These are phyloP conservation scores for Macrolepiota fuliginosa DNA, from an alignment of 768 basidiomycete species.

Conservation along the genomic window DNA sequence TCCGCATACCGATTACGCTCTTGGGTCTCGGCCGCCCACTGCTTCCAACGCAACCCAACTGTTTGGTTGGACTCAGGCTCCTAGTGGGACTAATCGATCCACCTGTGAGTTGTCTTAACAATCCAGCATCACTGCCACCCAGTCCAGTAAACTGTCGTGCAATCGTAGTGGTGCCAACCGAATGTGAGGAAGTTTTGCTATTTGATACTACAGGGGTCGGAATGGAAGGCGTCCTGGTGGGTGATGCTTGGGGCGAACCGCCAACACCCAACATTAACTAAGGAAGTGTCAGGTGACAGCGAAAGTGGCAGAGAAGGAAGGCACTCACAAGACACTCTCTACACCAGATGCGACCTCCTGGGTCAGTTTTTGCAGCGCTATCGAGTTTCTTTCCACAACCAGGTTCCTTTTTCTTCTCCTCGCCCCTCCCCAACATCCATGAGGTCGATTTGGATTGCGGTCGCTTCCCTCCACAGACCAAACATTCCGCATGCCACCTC, in stretches of 20 bases:
- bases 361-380: slow-evolving; percentile 75
- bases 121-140: slow-evolving; percentile 36
- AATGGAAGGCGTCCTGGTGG: slow-evolving; percentile 44
- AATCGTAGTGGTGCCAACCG: slow-evolving; percentile 69
- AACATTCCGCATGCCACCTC: slow-evolving; percentile 75
- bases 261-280: slow-evolving; percentile 58
- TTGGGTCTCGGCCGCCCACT: slow-evolving; percentile 64
- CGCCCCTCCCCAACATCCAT: slow-evolving; percentile 38
- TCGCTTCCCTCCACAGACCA: slow-evolving; percentile 80
- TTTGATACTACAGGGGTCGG: slow-evolving; percentile 42
- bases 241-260: slow-evolving; percentile 50
- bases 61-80: slow-evolving; percentile 77
- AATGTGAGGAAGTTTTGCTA: slow-evolving; percentile 47
- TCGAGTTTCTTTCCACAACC: slow-evolving; percentile 85
- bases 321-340: slow-evolving; percentile 72
- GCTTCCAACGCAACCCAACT: slow-evolving; percentile 38
- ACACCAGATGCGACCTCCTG: slow-evolving; percentile 75
- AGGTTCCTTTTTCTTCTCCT: slow-evolving; percentile 54
- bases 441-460: slow-evolving; percentile 31
- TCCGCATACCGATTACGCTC: slow-evolving; percentile 73
- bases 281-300: slow-evolving; percentile 1
- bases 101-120: slow-evolving; percentile 62
- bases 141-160: slow-evolving; percentile 75
- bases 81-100: slow-evolving; percentile 66
- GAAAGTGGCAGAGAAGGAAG: neutral